phyloP scores from a whole-genome alignment of 257 asterid species.

The Galeopsis tetrahit region DNA sequence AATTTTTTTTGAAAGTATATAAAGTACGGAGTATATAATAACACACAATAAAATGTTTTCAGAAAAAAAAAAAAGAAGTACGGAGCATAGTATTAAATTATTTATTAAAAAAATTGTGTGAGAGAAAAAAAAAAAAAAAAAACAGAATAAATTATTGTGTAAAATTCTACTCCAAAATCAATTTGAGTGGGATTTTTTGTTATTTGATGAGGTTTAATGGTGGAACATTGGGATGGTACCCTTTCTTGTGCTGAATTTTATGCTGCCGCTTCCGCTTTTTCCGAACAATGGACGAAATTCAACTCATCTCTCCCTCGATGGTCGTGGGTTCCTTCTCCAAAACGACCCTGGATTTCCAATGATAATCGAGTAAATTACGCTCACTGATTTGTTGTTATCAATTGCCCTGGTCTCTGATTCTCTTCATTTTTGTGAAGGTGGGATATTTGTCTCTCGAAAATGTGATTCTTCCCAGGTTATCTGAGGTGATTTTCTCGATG shows the following conservation, averaged over 20 bases:
- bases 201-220: slow-evolving; percentile 32
- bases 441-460: slow-evolving; percentile 77
- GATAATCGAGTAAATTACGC: slow-evolving; percentile 34
- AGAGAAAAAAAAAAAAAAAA: too few relatives aligned
- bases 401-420: background rate
- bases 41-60: too few relatives aligned
- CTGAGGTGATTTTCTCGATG: slow-evolving; percentile 44
- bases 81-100: too few relatives aligned
- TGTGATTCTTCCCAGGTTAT: slow-evolving; percentile 49
- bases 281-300: slow-evolving; percentile 65
- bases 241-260: slow-evolving; percentile 58
- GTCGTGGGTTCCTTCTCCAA: slow-evolving; percentile 64
- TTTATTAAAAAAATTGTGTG: too few relatives aligned
- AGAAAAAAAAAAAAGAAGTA: too few relatives aligned
- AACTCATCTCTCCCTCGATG: slow-evolving; percentile 66
- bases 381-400: slow-evolving; percentile 6
- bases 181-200: background rate
- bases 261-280: slow-evolving; percentile 60
- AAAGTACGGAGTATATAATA: too few relatives aligned
- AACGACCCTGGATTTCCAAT: slow-evolving; percentile 48
- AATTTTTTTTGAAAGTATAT: too few relatives aligned
- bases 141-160: too few relatives aligned
- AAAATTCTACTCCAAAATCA: background rate
- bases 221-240: slow-evolving; percentile 59
- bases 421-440: slow-evolving; percentile 42